Conservation (phyloP, 2,329 filamentous ascomycete species). For the Raffaelea arxii region DNA sequence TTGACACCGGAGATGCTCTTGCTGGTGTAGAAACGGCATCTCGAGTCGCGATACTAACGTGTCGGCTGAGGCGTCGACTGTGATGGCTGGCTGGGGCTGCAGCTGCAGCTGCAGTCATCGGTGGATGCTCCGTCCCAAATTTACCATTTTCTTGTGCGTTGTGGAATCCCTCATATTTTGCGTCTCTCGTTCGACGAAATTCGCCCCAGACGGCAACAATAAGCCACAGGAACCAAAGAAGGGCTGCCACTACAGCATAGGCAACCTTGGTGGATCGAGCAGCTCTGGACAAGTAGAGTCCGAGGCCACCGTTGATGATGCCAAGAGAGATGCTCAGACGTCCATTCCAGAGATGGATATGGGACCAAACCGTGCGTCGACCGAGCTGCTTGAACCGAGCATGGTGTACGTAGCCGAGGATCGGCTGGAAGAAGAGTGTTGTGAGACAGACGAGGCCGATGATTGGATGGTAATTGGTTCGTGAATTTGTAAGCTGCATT, state of each 20-base stretch:
- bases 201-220: constrained; percentile 21
- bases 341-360: constrained; percentile 33
- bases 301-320: constrained; percentile 35
- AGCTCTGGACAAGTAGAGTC: constrained; percentile 26
- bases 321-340: constrained; percentile 28
- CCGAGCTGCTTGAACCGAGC: constrained; percentile 24
- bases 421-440: constrained; percentile 29
- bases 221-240: constrained; percentile 29
- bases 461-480: constrained; percentile 32
- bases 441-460: constrained; percentile 33
- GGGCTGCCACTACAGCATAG: constrained; percentile 27
- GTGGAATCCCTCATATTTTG: too few species aligned
- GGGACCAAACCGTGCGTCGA: constrained; percentile 29
- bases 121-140: too few species aligned
- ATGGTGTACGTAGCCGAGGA: constrained; percentile 34
- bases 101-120: too few species aligned
- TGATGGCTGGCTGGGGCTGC: too few species aligned
- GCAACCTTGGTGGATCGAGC: constrained; percentile 18
- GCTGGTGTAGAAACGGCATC: too few species aligned
- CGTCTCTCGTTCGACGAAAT: constrained; percentile 13
- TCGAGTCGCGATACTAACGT: too few species aligned
- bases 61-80: too few species aligned
- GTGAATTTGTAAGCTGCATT: constrained; percentile 19
- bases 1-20: too few species aligned
- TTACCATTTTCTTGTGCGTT: too few species aligned